Percentiles rank a stretch among this genome's conserved stretches.
Conservation (phyloP, 2,329 filamentous ascomycete genomes). For the Geoglossum cookeanum region DNA sequence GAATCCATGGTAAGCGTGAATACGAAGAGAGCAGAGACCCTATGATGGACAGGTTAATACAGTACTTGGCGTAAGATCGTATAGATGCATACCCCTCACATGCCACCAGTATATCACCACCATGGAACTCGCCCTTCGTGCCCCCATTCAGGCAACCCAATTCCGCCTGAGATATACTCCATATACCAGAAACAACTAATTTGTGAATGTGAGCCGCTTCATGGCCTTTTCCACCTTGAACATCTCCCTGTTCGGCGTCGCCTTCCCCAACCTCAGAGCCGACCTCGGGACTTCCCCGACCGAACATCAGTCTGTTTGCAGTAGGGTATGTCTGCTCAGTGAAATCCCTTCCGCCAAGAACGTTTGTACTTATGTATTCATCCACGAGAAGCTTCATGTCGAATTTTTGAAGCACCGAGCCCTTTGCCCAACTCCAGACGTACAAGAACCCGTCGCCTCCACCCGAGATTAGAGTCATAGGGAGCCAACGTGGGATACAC, state of each 20-base stretch:
- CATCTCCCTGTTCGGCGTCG: neutral
- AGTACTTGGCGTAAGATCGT: neutral
- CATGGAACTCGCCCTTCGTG: neutral
- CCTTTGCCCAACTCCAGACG: conserved; percentile 62
- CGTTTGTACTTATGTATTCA: conserved; percentile 2
- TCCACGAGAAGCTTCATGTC: conserved; percentile 22
- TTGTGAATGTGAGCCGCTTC: neutral
- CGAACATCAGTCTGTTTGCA: neutral
- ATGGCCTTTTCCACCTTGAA: neutral
- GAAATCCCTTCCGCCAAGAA: neutral
- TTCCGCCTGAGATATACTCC: neutral
- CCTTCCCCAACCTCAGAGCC: neutral
- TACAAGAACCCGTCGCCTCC: conserved; percentile 67
- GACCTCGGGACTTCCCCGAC: neutral
- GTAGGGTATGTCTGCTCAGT: neutral
- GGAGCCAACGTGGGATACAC: conserved; percentile 37
- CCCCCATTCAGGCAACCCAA: too few relatives aligned
- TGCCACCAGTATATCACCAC: neutral
- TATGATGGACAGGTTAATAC: conserved; percentile 3
- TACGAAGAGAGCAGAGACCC: conserved; percentile 2
- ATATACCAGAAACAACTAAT: conserved; percentile 1
- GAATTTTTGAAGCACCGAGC: conserved; percentile 33
- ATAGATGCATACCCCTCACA: neutral
- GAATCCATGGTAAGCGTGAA: neutral
- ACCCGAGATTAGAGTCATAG: conserved; percentile 58